Conservation (phyloP, 1,284 basidiomycete genomes). For the Apiotrichum veenhuisii region DNA sequence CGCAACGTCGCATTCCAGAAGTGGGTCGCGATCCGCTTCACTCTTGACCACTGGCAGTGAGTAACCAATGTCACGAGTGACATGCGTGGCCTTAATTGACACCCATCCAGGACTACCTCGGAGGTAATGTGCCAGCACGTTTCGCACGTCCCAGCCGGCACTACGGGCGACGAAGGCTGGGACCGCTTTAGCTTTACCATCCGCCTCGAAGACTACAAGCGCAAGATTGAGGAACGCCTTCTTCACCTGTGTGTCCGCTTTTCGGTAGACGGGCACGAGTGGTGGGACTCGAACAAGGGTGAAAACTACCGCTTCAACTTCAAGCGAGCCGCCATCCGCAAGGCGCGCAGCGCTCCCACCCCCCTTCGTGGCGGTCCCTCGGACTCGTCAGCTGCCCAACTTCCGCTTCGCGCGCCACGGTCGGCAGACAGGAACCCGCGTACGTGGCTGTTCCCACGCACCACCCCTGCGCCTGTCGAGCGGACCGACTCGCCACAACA, state of each 20-base stretch:
- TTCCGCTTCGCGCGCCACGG: not conserved
- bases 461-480: not conserved
- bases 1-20: constrained; percentile 56
- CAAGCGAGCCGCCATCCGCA: constrained; percentile 36
- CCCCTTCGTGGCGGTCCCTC: not conserved
- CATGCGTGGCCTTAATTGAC: constrained; percentile 11
- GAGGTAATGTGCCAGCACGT: constrained; percentile 53
- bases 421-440: constrained; percentile 18
- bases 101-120: constrained; percentile 50
- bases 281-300: constrained; percentile 54
- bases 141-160: constrained; percentile 45
- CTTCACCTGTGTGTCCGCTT: constrained; percentile 66
- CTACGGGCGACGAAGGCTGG: constrained; percentile 50
- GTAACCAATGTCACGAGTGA: constrained; percentile 14
- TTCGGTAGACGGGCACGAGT: constrained; percentile 50
- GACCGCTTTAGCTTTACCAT: constrained; percentile 56
- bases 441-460: constrained; percentile 38
- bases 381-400: not conserved
- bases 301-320: constrained; percentile 53
- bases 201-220: constrained; percentile 69
- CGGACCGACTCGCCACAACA: constrained; percentile 1
- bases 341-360: not conserved
- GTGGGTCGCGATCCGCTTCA: constrained; percentile 56
- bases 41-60: constrained; percentile 56
- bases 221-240: constrained; percentile 61